A percentile compares a stretch with the other conserved stretches of the same genome.
Evolutionary conservation across 1,139 yeast genomes (phyloP).

Genomic region (Blastobotrys raffinosifermentans): DNA sequence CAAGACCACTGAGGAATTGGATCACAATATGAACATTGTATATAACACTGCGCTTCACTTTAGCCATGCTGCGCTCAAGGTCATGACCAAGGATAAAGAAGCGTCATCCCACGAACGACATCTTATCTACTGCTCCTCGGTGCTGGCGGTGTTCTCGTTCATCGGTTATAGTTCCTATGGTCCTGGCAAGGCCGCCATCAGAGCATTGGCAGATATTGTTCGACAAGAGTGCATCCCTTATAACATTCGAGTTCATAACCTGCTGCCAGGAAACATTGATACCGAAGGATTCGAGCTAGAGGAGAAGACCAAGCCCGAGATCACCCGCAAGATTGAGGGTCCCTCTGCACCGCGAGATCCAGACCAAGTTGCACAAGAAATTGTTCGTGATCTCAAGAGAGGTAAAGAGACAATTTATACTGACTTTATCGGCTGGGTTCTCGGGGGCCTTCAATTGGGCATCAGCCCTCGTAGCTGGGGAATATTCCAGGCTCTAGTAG

Average conservation of each 20-base stretch:
- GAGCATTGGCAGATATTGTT: slow-evolving; percentile 65
- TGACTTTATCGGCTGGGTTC: slow-evolving; percentile 79
- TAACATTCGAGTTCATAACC: slow-evolving; percentile 47
- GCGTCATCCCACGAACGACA: slow-evolving; percentile 39
- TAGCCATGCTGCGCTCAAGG: slow-evolving; percentile 51
- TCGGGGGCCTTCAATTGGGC: slow-evolving; percentile 66
- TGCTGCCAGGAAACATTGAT: slow-evolving; percentile 83
- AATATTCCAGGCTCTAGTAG: slow-evolving; percentile 35
- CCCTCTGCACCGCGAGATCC: slow-evolving; percentile 66
- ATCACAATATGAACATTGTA: slow-evolving; percentile 57
- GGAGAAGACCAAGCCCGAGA: slow-evolving; percentile 76
- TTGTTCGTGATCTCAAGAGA: slow-evolving; percentile 49
- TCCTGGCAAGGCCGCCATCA: slow-evolving; percentile 79
- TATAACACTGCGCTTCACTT: slow-evolving; percentile 69
- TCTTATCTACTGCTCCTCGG: slow-evolving; percentile 72
- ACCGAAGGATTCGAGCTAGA: slow-evolving; percentile 86
- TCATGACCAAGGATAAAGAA: slow-evolving; percentile 31
- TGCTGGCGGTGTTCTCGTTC: slow-evolving; percentile 76
- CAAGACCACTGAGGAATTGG: slow-evolving; percentile 51
- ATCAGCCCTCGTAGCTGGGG: slow-evolving; percentile 60
- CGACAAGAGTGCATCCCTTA: slow-evolving; percentile 76
- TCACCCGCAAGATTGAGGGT: slow-evolving; percentile 82
- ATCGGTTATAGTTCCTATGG: slow-evolving; percentile 90
- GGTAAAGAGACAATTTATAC: slow-evolving; percentile 79
- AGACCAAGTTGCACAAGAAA: slow-evolving; percentile 56